Evolutionary conservation across 345 rosid species (phyloP).

Genomic region (Euphorbia peplus): DNA sequence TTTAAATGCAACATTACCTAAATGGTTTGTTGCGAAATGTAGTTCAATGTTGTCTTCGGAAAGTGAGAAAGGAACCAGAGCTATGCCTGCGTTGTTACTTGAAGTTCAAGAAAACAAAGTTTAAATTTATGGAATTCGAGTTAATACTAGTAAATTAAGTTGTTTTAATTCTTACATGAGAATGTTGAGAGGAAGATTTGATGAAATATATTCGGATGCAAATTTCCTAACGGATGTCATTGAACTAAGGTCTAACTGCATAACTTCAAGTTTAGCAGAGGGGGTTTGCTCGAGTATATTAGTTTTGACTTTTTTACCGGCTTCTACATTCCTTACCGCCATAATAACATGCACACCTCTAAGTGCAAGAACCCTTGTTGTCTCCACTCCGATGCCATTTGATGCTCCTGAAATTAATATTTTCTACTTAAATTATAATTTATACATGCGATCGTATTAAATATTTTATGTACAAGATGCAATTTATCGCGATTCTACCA

Average conservation of each 20-base stretch:
- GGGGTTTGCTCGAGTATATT: slow-evolving; percentile 26
- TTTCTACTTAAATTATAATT: too few relatives aligned
- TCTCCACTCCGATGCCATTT: slow-evolving; percentile 41
- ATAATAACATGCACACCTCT: slow-evolving; percentile 25
- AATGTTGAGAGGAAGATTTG: slow-evolving; percentile 36
- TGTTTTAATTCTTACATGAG: slow-evolving; percentile 34
- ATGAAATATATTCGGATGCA: slow-evolving; percentile 27
- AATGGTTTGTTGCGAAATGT: slow-evolving; percentile 30
- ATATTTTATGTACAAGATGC: too few relatives aligned
- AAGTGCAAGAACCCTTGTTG: slow-evolving; percentile 38
- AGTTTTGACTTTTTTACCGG: slow-evolving; percentile 31
- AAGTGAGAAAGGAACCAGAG: slow-evolving; percentile 28
- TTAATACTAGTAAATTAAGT: background rate
- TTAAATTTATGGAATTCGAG: background rate
- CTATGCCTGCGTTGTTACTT: slow-evolving; percentile 39
- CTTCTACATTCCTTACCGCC: slow-evolving; percentile 36
- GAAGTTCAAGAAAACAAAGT: background rate
- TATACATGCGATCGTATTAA: too few relatives aligned
- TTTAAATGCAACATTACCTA: slow-evolving; percentile 16
- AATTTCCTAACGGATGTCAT: slow-evolving; percentile 39
- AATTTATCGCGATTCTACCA: too few relatives aligned
- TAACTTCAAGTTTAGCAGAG: slow-evolving; percentile 27
- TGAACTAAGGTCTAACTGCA: slow-evolving; percentile 42
- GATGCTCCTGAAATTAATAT: slow-evolving; percentile 33
- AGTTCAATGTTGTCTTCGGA: slow-evolving; percentile 34